Percentiles rank a stretch among this genome's conserved stretches.
Conservation (phyloP, 2,329 filamentous ascomycete species). For the Fusarium oligoseptatum region DNA sequence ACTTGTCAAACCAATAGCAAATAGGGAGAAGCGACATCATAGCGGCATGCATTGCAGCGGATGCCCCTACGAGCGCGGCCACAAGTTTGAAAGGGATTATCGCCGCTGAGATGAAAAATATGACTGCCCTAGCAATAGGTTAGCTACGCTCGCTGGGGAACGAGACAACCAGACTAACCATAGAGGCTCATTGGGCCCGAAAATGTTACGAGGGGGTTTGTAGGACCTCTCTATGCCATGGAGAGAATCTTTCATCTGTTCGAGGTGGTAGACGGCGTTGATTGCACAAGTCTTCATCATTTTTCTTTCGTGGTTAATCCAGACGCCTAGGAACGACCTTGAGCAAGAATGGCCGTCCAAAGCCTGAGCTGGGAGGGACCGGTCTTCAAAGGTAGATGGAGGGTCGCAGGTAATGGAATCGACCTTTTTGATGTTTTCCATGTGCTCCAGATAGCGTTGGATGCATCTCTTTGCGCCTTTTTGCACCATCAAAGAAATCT, state of each 20-base stretch:
- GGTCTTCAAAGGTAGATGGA: not conserved
- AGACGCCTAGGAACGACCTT: accelerated
- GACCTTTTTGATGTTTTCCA: not conserved
- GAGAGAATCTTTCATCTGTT: not conserved
- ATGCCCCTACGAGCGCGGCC: accelerated
- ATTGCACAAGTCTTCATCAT: not conserved
- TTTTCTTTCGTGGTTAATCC: not conserved
- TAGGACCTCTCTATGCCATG: not conserved
- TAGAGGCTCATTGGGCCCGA: no score
- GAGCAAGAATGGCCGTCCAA: no score
- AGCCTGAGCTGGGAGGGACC: no score
- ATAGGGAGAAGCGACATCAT: not conserved
- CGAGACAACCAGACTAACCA: not conserved
- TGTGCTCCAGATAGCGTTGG: not conserved
- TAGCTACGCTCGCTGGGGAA: no score
- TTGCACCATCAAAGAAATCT: no score
- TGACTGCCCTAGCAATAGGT: no score
- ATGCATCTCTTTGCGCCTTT: not conserved
- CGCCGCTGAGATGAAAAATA: not conserved
- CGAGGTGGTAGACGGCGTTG: not conserved
- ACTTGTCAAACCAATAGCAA: not conserved
- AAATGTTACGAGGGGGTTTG: no score
- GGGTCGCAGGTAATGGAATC: not conserved
- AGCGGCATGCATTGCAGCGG: no score
- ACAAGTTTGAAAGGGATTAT: not conserved